Conservation (phyloP, 2,329 filamentous ascomycete species). For the Didymella segeticola region DNA sequence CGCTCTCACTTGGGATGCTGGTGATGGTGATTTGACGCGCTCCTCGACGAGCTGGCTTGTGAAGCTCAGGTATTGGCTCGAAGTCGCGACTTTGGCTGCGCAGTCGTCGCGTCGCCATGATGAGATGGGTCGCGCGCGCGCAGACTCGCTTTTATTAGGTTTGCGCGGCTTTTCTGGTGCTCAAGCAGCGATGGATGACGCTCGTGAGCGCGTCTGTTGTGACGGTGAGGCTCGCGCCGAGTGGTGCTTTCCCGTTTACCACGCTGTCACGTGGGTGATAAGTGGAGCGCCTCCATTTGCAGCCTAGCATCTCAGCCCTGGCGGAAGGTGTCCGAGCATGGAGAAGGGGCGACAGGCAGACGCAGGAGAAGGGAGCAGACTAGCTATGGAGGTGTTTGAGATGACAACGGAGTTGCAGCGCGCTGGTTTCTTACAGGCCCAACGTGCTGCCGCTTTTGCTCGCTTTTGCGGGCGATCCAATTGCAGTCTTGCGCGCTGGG, state of each 20-base stretch:
- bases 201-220: slow-evolving; percentile 22
- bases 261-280: slow-evolving; percentile 27
- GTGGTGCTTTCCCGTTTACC: slow-evolving; percentile 8
- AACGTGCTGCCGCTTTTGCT: neutral
- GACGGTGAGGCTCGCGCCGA: slow-evolving; percentile 13
- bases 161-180: neutral
- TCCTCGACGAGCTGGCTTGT: slow-evolving; percentile 32
- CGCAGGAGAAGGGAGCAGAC: slow-evolving; percentile 18
- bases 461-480: neutral
- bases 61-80: slow-evolving; percentile 25
- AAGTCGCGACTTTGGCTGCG: slow-evolving; percentile 52
- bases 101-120: no score
- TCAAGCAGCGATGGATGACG: slow-evolving; percentile 1
- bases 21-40: slow-evolving; percentile 39
- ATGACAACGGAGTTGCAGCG: slow-evolving; percentile 9
- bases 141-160: neutral
- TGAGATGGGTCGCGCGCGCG: no score
- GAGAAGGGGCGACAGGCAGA: slow-evolving; percentile 29
- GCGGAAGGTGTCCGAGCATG: slow-evolving; percentile 15
- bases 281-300: slow-evolving; percentile 11
- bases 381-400: slow-evolving; percentile 13
- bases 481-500: slow-evolving; percentile 8
- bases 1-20: slow-evolving; percentile 38
- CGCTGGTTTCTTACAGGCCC: slow-evolving; percentile 11
- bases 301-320: slow-evolving; percentile 6